Evolutionary conservation across 257 asterid genomes (phyloP).

Genomic region (Scutellaria galericulata): DNA sequence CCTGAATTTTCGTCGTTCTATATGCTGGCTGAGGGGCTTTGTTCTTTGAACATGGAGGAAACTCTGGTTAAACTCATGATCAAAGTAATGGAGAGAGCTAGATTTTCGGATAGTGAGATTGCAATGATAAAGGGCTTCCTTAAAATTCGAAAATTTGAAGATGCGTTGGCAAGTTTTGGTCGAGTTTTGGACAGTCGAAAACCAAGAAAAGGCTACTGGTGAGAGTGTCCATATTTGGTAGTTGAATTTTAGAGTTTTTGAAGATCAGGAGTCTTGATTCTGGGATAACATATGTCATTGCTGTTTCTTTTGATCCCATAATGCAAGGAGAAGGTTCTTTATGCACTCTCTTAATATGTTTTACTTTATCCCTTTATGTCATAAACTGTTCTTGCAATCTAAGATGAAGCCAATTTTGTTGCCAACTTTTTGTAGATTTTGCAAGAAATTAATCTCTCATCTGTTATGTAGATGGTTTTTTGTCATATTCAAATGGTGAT

Average conservation of each 20-base stretch:
- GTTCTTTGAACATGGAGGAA: constrained; percentile 78
- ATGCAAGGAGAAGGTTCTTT: too few relatives aligned
- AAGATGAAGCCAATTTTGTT: too few relatives aligned
- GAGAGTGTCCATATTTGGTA: neutral
- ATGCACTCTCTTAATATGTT: too few relatives aligned
- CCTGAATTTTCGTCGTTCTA: constrained; percentile 74
- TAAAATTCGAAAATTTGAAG: constrained; percentile 71
- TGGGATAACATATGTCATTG: neutral
- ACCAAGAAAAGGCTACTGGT: constrained; percentile 53
- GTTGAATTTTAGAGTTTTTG: neutral
- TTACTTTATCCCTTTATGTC: too few relatives aligned
- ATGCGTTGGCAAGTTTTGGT: constrained; percentile 72
- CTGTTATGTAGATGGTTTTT: too few relatives aligned
- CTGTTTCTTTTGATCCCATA: too few relatives aligned
- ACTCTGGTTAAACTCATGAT: constrained; percentile 59
- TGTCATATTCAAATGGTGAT: too few relatives aligned
- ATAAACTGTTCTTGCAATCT: too few relatives aligned
- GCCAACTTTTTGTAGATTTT: too few relatives aligned
- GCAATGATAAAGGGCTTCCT: constrained; percentile 77
- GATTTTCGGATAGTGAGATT: constrained; percentile 64
- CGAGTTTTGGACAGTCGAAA: constrained; percentile 57
- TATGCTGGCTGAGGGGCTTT: constrained; percentile 90
- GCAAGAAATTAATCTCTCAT: too few relatives aligned
- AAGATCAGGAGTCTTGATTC: constrained; percentile 16
- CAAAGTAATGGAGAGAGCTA: constrained; percentile 62